A percentile compares a stretch with the other conserved stretches of the same genome.
These are phyloP conservation scores for Bryoerythrophyllum caledonicum DNA, from an alignment of 225 moss, liverwort and hornwort species.

Conservation along the genomic window DNA sequence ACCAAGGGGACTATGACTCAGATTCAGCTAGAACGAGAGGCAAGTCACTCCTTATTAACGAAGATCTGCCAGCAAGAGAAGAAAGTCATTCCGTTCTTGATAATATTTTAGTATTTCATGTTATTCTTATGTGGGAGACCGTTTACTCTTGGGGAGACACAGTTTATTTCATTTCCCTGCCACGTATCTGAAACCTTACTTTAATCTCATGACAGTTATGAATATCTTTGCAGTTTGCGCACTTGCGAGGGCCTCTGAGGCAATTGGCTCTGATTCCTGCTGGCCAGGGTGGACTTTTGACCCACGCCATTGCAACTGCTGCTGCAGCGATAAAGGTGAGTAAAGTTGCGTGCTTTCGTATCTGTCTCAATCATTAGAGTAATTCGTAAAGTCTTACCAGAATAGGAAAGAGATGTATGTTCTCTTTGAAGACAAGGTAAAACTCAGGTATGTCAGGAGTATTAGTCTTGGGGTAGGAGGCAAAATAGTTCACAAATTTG, in stretches of 20 bases:
- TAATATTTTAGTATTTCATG: constrained; percentile 10
- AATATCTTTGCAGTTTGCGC: constrained; percentile 63
- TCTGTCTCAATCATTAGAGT: constrained; percentile 9
- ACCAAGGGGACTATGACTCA: constrained; percentile 72
- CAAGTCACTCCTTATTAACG: constrained; percentile 36
- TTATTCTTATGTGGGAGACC: constrained; percentile 1
- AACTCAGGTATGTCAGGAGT: too few species aligned
- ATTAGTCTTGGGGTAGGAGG: too few species aligned
- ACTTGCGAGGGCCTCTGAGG: constrained; percentile 73
- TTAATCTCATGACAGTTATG: constrained; percentile 4
- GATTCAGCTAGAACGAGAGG: constrained; percentile 75
- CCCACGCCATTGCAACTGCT: constrained; percentile 75
- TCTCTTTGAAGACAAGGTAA: too few species aligned
- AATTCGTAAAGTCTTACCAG: too few species aligned
- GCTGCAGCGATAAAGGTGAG: constrained; percentile 52
- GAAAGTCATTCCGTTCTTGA: constrained; percentile 8
- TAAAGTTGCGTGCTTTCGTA: background rate
- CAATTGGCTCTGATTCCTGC: constrained; percentile 88
- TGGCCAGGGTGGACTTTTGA: constrained; percentile 89
- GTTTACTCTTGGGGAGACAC: background rate
- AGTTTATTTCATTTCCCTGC: constrained; percentile 5
- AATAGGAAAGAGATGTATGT: too few species aligned
- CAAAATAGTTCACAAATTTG: too few species aligned
- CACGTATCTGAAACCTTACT: constrained; percentile 6
- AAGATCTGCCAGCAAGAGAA: background rate